A percentile compares a stretch with the other conserved stretches of the same genome.
phyloP scores from a whole-genome alignment of 2,329 filamentous ascomycete genomes.

The Rutstroemia sp. region DNA sequence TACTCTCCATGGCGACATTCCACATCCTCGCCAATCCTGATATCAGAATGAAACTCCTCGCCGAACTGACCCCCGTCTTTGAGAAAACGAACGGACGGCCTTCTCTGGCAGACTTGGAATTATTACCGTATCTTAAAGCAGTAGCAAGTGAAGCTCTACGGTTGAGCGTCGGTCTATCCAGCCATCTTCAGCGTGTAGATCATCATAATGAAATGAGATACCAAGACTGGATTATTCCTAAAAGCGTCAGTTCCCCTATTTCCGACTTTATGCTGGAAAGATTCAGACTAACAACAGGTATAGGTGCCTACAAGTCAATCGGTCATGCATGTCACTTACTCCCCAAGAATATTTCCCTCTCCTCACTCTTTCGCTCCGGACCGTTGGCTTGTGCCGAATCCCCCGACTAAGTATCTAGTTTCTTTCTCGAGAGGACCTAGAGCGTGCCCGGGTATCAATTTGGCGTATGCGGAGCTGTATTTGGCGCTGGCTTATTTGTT shows the following conservation, averaged over 20 bases:
- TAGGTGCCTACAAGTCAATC: neutral
- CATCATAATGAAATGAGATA: no score
- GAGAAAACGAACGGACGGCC: neutral
- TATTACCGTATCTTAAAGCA: neutral
- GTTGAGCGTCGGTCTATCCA: neutral
- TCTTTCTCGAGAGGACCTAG: conserved; percentile 36
- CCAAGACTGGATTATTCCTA: no score
- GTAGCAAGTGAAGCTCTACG: neutral
- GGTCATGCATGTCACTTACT: neutral
- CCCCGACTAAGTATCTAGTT: conserved; percentile 29
- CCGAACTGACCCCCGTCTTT: neutral
- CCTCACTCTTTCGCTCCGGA: conserved; percentile 32
- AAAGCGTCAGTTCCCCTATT: no score
- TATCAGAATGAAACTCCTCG: neutral
- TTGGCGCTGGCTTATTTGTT: neutral
- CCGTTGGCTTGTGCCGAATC: conserved; percentile 31
- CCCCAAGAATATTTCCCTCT: neutral
- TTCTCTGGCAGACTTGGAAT: neutral
- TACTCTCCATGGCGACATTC: neutral
- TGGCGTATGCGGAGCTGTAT: conserved; percentile 9
- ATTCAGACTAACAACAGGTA: neutral
- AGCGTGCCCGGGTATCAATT: conserved; percentile 34
- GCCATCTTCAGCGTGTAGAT: no score
- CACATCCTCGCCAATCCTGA: neutral
- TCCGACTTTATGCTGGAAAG: no score